Evolutionary conservation across 495 filamentous ascomycete genomes (phyloP), one percentile per base, ranked within the genome.

Genomic region (Lineolata rhizophorae): DNA sequence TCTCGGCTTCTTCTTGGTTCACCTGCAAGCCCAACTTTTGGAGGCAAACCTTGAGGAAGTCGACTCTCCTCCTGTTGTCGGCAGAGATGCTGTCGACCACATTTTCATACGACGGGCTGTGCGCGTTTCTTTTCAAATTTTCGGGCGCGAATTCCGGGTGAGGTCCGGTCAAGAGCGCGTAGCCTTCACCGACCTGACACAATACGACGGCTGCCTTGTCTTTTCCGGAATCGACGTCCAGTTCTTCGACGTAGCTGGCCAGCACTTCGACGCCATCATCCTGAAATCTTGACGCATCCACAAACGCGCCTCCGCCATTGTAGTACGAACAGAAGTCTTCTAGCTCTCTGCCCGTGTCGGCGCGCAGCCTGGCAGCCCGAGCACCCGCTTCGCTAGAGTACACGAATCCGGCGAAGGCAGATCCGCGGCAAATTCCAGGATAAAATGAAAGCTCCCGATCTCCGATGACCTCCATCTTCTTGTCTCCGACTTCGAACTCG

Each of bases 271-370:
- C 67, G 1, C 71, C 72, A 39, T 58, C 49, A 25, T 70, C 63
- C 20, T 57, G 55, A 34, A 64, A 61, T 29, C 62, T 59, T 1
- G 62, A 60, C 12, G 78, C 75, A 55, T 87, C 72, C 6, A 90
- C 75, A 58, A 93, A 97, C n/a, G 90, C 71, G 6, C 90, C 84
- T 2, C 87, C 87, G 2, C 87, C 87, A 51, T 97, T 97, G 49
- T 85, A 92, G 46, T 97, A 97, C 8, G 67, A 72, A 27, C 59
- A 57, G 42, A 94, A 83, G 2, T 68, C 60, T 1, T 70, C 10
- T 9, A 30, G 74, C n/a, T n/a, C n/a, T n/a, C n/a, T n/a, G n/a
- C n/a, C n/a, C 4, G 78, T n/a, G n/a, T 54, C 38, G 13, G 46
- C 49, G 0, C 51, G 57, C 13, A 97, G 40, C 31, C 65, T 62